Percentiles rank a stretch among this genome's conserved stretches.
phyloP scores from a whole-genome alignment of 805 yeast genomes.

The Candida verbasci region DNA sequence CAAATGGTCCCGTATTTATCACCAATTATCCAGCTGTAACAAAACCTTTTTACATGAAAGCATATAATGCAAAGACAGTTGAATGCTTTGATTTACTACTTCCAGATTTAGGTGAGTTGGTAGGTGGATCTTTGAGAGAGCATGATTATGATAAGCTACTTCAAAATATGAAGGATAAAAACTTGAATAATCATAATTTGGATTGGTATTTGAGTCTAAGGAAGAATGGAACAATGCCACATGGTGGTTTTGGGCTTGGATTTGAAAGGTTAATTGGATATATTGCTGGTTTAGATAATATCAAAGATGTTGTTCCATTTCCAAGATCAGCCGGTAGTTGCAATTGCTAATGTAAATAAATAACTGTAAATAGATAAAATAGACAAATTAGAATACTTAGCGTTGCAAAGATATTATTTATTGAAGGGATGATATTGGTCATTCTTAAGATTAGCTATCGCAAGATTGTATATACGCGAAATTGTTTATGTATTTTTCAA shows the following conservation, averaged over 20 bases:
- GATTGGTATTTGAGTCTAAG: slow-evolving; percentile 80
- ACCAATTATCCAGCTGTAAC: slow-evolving; percentile 76
- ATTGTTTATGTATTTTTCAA: no score
- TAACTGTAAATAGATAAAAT: no score
- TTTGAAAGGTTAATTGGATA: slow-evolving; percentile 80
- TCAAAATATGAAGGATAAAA: slow-evolving; percentile 45
- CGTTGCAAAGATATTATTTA: no score
- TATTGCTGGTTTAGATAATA: slow-evolving; percentile 68
- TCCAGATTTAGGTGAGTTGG: slow-evolving; percentile 89
- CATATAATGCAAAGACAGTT: slow-evolving; percentile 53
- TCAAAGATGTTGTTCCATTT: slow-evolving; percentile 83
- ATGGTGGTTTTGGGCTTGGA: slow-evolving; percentile 97
- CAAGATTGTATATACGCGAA: no score
- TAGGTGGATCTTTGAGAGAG: slow-evolving; percentile 94
- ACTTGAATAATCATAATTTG: slow-evolving; percentile 57
- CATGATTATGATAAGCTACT: slow-evolving; percentile 48
- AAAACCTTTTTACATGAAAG: slow-evolving; percentile 92
- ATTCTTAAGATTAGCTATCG: no score
- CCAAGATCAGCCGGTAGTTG: slow-evolving; percentile 60
- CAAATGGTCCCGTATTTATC: slow-evolving; percentile 76
- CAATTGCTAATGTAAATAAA: slow-evolving; percentile 19
- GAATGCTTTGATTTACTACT: slow-evolving; percentile 86
- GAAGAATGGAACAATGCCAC: slow-evolving; percentile 78
- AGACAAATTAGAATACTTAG: no score
- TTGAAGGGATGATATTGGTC: no score